Evolutionary conservation across 768 basidiomycete genomes (phyloP).

Genomic region (Boletus tomentosulus): DNA sequence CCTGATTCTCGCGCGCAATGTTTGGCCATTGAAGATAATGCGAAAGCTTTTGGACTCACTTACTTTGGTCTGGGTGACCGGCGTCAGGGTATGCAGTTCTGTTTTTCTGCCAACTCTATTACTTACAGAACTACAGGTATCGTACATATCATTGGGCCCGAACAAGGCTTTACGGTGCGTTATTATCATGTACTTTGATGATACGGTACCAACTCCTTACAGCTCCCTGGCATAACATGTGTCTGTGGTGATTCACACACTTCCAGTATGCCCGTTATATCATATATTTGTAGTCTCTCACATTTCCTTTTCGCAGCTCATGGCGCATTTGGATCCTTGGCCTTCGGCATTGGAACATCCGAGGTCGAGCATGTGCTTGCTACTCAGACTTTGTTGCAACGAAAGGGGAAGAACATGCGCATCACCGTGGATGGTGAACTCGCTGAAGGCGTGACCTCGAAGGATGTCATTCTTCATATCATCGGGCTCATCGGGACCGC

Average conservation of each 20-base stretch:
- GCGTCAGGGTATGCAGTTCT: slow-evolving; percentile 61
- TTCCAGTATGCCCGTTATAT: slow-evolving; percentile 55
- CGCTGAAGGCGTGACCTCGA: slow-evolving; percentile 77
- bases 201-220: slow-evolving; percentile 2
- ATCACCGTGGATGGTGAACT: slow-evolving; percentile 83
- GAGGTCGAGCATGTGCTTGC: slow-evolving; percentile 94
- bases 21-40: slow-evolving; percentile 80
- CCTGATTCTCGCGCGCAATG: slow-evolving; percentile 85
- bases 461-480: slow-evolving; percentile 87
- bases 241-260: slow-evolving; percentile 95
- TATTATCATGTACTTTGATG: not conserved
- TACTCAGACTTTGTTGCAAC: slow-evolving; percentile 84
- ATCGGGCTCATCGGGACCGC: slow-evolving; percentile 93
- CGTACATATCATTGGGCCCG: slow-evolving; percentile 88
- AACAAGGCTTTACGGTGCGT: slow-evolving; percentile 85
- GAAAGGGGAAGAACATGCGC: slow-evolving; percentile 89
- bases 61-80: slow-evolving; percentile 90
- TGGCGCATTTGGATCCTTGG: slow-evolving; percentile 89
- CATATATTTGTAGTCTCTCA: slow-evolving; percentile 1
- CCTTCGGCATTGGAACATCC: slow-evolving; percentile 91
- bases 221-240: slow-evolving; percentile 76
- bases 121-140: slow-evolving; percentile 49
- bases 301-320: slow-evolving; percentile 49
- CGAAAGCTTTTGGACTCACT: slow-evolving; percentile 86
- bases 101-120: not conserved